Percentiles rank a stretch among this genome's conserved stretches.
Evolutionary conservation across 768 basidiomycete species (phyloP).

Genomic region (Cubamyces sp.): DNA sequence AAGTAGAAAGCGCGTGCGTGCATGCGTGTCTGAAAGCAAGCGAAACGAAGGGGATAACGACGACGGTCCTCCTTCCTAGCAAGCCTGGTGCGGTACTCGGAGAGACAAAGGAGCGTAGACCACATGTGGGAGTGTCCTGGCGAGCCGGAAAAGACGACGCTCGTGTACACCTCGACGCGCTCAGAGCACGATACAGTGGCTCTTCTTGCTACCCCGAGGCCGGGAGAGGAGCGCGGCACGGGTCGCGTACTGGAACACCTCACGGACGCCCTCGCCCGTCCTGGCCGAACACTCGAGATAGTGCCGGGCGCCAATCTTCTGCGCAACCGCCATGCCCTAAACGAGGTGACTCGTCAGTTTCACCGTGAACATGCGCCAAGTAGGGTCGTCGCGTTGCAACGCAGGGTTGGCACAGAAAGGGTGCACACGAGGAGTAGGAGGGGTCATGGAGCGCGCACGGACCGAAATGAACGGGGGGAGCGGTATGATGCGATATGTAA

Average conservation of each 20-base stretch:
- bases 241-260: slow-evolving; percentile 98
- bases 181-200: slow-evolving; percentile 50
- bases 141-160: neutral
- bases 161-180: slow-evolving; percentile 10
- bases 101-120: neutral
- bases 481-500: slow-evolving; percentile 15
- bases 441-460: slow-evolving; percentile 3
- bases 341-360: slow-evolving; percentile 5
- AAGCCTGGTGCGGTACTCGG: slow-evolving; percentile 14
- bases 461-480: neutral
- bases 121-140: neutral
- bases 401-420: neutral
- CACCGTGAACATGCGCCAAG: neutral
- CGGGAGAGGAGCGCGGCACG: slow-evolving; percentile 82
- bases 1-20: neutral
- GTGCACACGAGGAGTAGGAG: neutral
- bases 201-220: slow-evolving; percentile 48
- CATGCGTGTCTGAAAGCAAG: slow-evolving; percentile 1
- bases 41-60: neutral
- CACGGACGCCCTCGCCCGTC: slow-evolving; percentile 95
- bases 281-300: slow-evolving; percentile 98
- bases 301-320: slow-evolving; percentile 96
- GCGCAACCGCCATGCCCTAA: slow-evolving; percentile 91
- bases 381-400: too few relatives aligned
- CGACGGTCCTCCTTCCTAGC: neutral